These are phyloP conservation scores for Rosa rugosa DNA, from an alignment of 306 rosid species.

Conservation along the genomic window DNA sequence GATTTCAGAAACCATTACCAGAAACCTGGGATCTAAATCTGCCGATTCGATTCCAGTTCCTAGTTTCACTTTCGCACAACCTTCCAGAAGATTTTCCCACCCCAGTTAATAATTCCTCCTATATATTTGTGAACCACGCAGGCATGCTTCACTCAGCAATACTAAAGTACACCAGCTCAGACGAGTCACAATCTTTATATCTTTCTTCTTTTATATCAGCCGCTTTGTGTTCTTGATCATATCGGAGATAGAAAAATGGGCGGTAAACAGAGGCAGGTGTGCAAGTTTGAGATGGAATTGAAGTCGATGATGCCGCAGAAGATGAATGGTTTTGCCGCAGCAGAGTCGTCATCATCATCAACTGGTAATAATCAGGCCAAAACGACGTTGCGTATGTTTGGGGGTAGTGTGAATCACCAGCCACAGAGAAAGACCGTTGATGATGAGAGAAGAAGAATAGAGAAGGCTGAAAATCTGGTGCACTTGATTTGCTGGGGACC, in stretches of 20 bases:
- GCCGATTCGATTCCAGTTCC: slow-evolving; percentile 12
- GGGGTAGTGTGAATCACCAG: not conserved
- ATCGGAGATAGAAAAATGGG: slow-evolving; percentile 15
- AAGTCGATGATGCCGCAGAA: slow-evolving; percentile 25
- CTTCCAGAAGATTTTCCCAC: not conserved
- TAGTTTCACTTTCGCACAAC: not conserved
- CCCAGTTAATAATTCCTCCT: not conserved
- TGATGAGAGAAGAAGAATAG: slow-evolving; percentile 19
- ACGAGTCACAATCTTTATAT: not conserved
- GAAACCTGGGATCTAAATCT: slow-evolving; percentile 41
- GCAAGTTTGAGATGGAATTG: slow-evolving; percentile 38
- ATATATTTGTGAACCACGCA: not conserved
- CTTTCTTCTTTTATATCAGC: not conserved
- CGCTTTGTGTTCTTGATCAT: not conserved
- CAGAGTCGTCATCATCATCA: not conserved
- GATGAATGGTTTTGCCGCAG: slow-evolving; percentile 11
- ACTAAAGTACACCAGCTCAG: not conserved
- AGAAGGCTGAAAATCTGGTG: slow-evolving; percentile 30
- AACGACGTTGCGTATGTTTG: not conserved
- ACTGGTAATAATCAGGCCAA: not conserved
- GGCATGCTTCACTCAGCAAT: not conserved
- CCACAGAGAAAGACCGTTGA: slow-evolving; percentile 2
- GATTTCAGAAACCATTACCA: slow-evolving; percentile 30
- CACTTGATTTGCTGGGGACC: slow-evolving; percentile 43
- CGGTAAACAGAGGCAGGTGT: slow-evolving; percentile 10